Base-by-base conservation (phyloP, 208 protist genomes). In the Trypanosoma avium region DNA sequence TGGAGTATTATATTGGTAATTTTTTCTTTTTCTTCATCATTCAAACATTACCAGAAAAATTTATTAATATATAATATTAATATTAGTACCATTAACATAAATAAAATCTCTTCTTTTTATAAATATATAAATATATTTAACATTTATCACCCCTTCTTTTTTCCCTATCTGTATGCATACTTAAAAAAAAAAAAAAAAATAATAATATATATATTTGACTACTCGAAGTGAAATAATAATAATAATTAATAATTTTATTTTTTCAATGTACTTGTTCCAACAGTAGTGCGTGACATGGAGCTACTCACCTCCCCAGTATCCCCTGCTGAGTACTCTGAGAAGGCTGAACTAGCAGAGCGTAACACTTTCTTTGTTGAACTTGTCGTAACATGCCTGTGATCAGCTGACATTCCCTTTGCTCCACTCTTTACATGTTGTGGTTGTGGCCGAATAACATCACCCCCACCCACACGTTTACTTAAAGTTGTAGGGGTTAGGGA, bases 291-390 rank as follows among this genome's bases (percentile, higher is more conserved):
- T 15, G 67, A 73, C 49, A 73, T 60, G n/a, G 58, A 66, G 42
- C 67, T 73, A 52, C 67, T 60, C 30, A 73, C 67, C 53, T 73
- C 67, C 32, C 85, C 85, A 22, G 88, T 92, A 56, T 94, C 88
- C 6, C 85, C 88, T 6, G 79, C 85, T 1, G 82, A 90, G 75
- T 81, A 94, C 83, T 94, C 84, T 21, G 81, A 89, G 77, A 94
- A 94, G 59, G 85, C 88, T 35, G 84, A 92, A 68, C 81, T 73
- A 12, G 67, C 67, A 5, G 67, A 73, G n/a, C 67, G 67, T 6
- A 73, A 45, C 3, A 73, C 67, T 42, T 73, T 73, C 42, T 66
- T 65, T 22, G 67, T 67, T n/a, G n/a, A n/a, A 27, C 52, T 61
- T 32, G 52, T 42, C 27, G 42, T 61, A 12, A 47, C 22, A 22